Conservation (phyloP, 2,329 filamentous ascomycete genomes). For the Apiospora aurea region DNA sequence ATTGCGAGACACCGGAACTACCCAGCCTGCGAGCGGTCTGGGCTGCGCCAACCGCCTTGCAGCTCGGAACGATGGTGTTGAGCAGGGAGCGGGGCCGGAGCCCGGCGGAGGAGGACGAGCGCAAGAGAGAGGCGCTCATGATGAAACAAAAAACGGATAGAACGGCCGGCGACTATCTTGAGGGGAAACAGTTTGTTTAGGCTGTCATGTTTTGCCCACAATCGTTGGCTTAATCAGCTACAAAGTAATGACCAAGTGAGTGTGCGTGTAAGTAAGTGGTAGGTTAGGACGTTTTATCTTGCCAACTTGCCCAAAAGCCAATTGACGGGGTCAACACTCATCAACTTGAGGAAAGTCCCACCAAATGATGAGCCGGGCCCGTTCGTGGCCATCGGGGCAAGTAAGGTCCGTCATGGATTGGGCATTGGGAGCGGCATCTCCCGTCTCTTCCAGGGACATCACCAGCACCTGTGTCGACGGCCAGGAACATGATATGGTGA, state of each 20-base stretch:
- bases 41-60: background rate
- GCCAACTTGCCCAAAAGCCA: conserved; percentile 6
- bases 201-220: background rate
- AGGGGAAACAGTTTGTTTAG: background rate
- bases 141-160: conserved; percentile 3
- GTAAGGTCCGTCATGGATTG: conserved; percentile 20
- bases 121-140: conserved; percentile 13
- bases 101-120: conserved; percentile 1
- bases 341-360: conserved; percentile 6
- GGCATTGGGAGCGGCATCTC: conserved; percentile 2
- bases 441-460: background rate
- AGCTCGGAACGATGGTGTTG: conserved; percentile 7
- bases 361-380: background rate
- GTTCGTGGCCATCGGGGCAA: conserved; percentile 22
- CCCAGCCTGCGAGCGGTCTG: background rate
- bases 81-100: background rate
- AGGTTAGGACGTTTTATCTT: background rate
- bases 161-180: conserved; percentile 1
- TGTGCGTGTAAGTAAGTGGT: conserved; percentile 7
- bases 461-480: background rate
- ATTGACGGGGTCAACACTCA: conserved; percentile 11
- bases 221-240: background rate
- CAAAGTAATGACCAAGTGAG: background rate
- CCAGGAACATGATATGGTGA: background rate
- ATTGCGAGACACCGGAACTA: background rate